phyloP scores from a whole-genome alignment of 306 rosid genomes.

The Vicia sativa region DNA sequence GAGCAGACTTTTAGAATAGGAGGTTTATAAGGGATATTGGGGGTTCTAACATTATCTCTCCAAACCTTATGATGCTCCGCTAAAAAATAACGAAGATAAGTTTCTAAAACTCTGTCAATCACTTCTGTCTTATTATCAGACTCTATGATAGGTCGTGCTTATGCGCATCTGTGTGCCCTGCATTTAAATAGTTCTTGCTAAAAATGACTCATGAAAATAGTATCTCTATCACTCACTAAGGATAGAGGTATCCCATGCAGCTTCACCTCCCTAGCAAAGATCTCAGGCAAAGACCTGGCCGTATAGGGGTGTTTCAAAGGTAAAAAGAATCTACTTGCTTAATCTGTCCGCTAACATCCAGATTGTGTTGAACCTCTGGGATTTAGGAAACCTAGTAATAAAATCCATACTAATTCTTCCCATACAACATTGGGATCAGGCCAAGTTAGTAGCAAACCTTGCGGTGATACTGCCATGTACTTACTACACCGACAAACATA shows the following conservation, averaged over 20 bases:
- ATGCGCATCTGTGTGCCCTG: not conserved
- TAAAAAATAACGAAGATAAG: not conserved
- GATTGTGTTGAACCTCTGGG: not conserved
- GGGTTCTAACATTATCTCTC: not conserved
- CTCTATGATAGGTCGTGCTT: not conserved
- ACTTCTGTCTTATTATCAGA: not conserved
- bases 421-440: not conserved
- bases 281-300: not conserved
- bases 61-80: not conserved
- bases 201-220: not conserved
- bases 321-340: not conserved
- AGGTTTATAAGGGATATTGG: not conserved
- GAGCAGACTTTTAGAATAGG: not conserved
- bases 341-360: not conserved
- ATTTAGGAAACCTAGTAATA: not conserved
- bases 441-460: not conserved
- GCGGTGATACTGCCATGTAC: not conserved
- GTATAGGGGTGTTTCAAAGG: not conserved
- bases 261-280: not conserved
- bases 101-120: not conserved
- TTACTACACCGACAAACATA: not conserved
- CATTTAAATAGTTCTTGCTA: not conserved
- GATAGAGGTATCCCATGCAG: not conserved
- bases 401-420: not conserved
- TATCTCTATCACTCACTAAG: not conserved